Evolutionary conservation across 108 stramenopile genomes (phyloP), one percentile per base, ranked within the genome.

Genomic region (Skeletonema marinoi): DNA sequence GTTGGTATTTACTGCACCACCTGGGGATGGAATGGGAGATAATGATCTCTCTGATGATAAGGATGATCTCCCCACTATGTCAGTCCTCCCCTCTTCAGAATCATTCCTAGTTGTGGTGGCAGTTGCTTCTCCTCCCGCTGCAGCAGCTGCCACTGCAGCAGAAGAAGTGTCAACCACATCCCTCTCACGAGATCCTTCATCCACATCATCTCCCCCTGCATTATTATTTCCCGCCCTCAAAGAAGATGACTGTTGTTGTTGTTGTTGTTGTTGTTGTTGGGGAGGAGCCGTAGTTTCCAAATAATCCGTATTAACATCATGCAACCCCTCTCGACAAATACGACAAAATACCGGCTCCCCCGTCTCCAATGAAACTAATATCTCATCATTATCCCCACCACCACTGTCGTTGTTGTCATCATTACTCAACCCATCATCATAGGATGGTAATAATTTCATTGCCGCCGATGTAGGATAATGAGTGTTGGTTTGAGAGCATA

Each of bases 301-400:
- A 60, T 78, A 81, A 58, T 86, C 44, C 44, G 44, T 83, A 66
- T 86, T 73, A 4, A 86, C 85, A 65, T 96, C 95, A 66, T 96
- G 95, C 30, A 96, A 78, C 16, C 95, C 95, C 79, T 96, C 95
- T 6, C 95, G 86, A 71, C 95, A 96, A 58, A 96, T 96, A 25
- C 95, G 75, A 74, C 95, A 96, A 76, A 96, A 93, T n/a, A 96
- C 92, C 8, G 89, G 87, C 75, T 78, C 83, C 65, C 75, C 83
- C 36, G 71, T 90, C 82, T 56, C 79, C 71, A 70, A 36, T 13
- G 74, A 73, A 17, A 44, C 65, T 41, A 67, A 17, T 14, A 73
- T 35, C 19, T 30, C 35, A 17, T 25, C 54, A 17, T 80, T 32
- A 44, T 51, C 66, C 10, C 33, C 61, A 10, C 29, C 61, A 64